Evolutionary conservation across 306 rosid species (phyloP), one percentile per base, ranked within the genome.

Genomic region (Rubus parviflorus): DNA sequence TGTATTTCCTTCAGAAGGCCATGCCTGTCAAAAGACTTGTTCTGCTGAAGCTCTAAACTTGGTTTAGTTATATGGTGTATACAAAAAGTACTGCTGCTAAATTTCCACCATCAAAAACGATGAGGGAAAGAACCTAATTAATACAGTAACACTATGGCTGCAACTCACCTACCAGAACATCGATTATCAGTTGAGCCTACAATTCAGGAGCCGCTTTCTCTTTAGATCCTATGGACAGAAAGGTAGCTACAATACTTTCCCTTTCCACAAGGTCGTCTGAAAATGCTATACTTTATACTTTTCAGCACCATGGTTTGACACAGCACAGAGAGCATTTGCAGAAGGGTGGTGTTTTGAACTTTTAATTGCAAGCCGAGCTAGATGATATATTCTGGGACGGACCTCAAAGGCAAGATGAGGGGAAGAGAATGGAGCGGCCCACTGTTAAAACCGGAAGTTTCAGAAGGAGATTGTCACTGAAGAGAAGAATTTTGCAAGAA

Each of bases 371-470:
- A 76, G 77, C 74, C 17, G 75, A 69, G 79, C 69, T 53, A 72
- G 84, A 45, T 78, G 83, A 65, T 80, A 79, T 35, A 68, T 74
- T 66, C 74, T n/a, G 10, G 77, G 75, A 79, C 75, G 65, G 8
- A 68, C 81, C 79, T 85, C 86, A 25, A 81, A 83, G 70, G 78
- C 80, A 62, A 85, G 84, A 81, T 65, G 84, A 79, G 85, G 84
- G 19, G 84, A 83, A 76, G 72, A 56, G 13, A 60, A 66, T 8
- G 70, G 79, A 43, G 85, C 84, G 77, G 74, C 83, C 85, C 81
- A 74, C 88, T 68, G 80, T 79, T 48, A 78, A 42, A 46, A 75
- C 82, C 77, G 22, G 77, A 83, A 79, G 86, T 77, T 76, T 72
- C 76, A 40, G 16, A 60, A 78, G 75, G 63, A 80, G 77, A 79